Conservation (phyloP, 2,329 filamentous ascomycete genomes). For the Aspergillus sp. region DNA sequence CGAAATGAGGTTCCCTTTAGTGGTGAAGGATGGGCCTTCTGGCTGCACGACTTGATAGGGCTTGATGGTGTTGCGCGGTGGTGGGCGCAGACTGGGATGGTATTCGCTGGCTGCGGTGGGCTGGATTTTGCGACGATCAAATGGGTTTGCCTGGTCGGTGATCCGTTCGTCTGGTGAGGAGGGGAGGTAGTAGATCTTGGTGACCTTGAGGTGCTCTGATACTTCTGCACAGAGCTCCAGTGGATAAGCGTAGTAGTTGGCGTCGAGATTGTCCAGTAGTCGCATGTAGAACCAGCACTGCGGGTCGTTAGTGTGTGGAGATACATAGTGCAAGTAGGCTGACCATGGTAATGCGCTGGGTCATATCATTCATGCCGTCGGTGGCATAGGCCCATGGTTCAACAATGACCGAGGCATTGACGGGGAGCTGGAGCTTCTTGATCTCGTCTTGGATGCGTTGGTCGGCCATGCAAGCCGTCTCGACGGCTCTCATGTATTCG, state of each 20-base stretch:
- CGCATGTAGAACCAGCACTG: constrained; percentile 40
- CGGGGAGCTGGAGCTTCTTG: constrained; percentile 42
- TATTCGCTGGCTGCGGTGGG: constrained; percentile 30
- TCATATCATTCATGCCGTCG: constrained; percentile 51
- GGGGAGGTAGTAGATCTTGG: constrained; percentile 50
- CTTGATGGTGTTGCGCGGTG: constrained; percentile 33
- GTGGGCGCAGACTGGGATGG: constrained; percentile 28
- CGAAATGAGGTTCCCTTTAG: constrained; percentile 25
- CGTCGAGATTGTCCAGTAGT: constrained; percentile 42
- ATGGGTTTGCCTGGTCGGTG: constrained; percentile 36
- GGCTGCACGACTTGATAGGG: constrained; percentile 37
- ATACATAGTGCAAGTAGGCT: background rate
- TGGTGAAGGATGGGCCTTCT: constrained; percentile 33
- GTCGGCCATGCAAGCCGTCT: constrained; percentile 48
- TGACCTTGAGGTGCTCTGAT: constrained; percentile 49
- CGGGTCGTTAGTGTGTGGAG: background rate
- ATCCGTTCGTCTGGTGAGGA: constrained; percentile 40
- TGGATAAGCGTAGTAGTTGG: constrained; percentile 59
- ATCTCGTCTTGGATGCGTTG: constrained; percentile 41
- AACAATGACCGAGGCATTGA: constrained; percentile 45
- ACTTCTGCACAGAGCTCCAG: constrained; percentile 54
- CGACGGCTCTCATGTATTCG: constrained; percentile 48
- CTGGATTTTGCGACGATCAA: constrained; percentile 16
- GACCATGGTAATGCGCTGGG: constrained; percentile 50
- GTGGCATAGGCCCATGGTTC: constrained; percentile 56